Percentiles rank a stretch among this genome's conserved stretches.
phyloP scores from a whole-genome alignment of 116 monocot species.

The Trichopus zeylanicus region DNA sequence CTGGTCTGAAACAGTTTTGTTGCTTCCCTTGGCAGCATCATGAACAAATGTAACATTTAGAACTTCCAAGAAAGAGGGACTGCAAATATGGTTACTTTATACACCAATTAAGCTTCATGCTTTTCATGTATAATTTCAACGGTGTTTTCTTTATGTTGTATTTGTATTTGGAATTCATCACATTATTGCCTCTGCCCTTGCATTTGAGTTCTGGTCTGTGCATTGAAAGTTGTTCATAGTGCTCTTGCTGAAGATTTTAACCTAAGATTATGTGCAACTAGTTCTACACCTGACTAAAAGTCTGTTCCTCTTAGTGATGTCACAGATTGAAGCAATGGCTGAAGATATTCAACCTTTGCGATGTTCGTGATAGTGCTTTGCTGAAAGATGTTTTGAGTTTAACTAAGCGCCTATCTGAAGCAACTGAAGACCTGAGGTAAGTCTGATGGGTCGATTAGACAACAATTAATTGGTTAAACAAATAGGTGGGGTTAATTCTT shows the following conservation, averaged over 20 bases:
- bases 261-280: not conserved
- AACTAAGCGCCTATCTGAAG: slow-evolving; percentile 70
- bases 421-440: slow-evolving; percentile 84
- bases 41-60: no score
- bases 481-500: not conserved
- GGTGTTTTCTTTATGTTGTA: no score
- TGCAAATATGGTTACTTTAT: no score
- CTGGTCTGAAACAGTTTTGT: no score
- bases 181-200: not conserved
- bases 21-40: not conserved
- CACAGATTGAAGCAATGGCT: slow-evolving; percentile 76
- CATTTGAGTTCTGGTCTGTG: not conserved
- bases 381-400: slow-evolving; percentile 76
- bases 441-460: not conserved
- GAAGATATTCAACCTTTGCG: slow-evolving; percentile 83
- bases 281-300: not conserved
- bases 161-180: no score
- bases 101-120: no score
- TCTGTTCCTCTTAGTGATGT: slow-evolving; percentile 23
- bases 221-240: no score
- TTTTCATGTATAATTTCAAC: no score
- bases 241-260: no score
- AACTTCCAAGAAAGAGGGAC: no score
- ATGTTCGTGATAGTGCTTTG: slow-evolving; percentile 64
- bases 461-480: not conserved